Evolutionary conservation across 148 eudicot genomes (phyloP), one percentile per base, ranked within the genome.

Genomic region (Silene latifolia): DNA sequence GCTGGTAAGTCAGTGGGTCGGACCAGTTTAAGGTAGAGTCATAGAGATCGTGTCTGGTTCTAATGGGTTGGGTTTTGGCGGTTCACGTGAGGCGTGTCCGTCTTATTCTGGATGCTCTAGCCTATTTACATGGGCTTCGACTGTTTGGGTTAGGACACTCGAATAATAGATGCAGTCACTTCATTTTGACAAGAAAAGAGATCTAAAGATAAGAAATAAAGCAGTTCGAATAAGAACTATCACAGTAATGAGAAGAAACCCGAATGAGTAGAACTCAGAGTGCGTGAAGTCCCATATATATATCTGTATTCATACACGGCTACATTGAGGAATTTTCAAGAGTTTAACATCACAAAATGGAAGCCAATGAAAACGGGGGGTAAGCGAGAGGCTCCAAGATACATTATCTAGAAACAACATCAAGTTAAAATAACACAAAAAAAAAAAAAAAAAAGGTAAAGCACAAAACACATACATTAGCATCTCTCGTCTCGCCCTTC

Each of bases 401-500:
- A 63, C 23, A 47, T 29, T 13, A 27, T 27, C 69, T 62, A 51
- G 63, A 58, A 70, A 60, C 74, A 23, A 47, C 62, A 65, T 0
- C 24, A 21, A 47, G 17, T 69, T 14, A 48, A 71, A 20, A n/a
- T 25, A 75, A 59, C 42, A 29, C 58, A 62, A 29, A 10, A 71
- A 42, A 11, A 39, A 66, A 62, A 29, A 10, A 71, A 42, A 11
- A 39, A 39, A 2, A 32, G 54, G 25, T 8, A 61, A 25, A 42
- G 54, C 63, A 71, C 60, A 56, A 64, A 71, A 71, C 71, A 56
- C 61, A 56, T 57, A 42, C 70, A 75, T 71, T 42, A 44, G 58
- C 48, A n/a, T 51, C 44, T 35, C 47, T 32, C 14, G 4, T 46
- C 56, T 24, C 27, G 35, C 8, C 66, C 23, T 69, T 27, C 12